Evolutionary conservation across 768 basidiomycete species (phyloP).

Genomic region (Grammothele lineata): DNA sequence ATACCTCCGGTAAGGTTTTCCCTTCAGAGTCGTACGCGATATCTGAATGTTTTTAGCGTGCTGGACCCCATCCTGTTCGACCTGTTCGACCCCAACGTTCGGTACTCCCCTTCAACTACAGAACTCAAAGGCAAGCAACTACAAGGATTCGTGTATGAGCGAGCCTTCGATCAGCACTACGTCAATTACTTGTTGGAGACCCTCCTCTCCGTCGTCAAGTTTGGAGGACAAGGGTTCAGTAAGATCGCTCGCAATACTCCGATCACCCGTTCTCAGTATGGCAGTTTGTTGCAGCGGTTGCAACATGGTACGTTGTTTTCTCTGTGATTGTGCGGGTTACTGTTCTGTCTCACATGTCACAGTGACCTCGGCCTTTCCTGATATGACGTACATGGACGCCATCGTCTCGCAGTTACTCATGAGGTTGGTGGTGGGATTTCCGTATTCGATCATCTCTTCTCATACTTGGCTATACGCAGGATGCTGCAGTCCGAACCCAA

Average conservation of each 20-base stretch:
- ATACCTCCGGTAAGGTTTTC: conserved; percentile 66
- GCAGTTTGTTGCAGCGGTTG: conserved; percentile 57
- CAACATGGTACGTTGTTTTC: conserved; percentile 45
- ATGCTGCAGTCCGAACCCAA: conserved; percentile 78
- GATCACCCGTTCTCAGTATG: conserved; percentile 62
- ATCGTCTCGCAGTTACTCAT: conserved; percentile 64
- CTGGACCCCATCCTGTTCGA: conserved; percentile 84
- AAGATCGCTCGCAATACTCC: conserved; percentile 64
- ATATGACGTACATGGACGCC: conserved; percentile 72
- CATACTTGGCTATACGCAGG: conserved; percentile 32
- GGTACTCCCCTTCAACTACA: conserved; percentile 41
- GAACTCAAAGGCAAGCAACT: conserved; percentile 65
- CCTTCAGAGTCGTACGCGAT: neutral
- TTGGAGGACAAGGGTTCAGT: conserved; percentile 86
- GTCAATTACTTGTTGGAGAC: conserved; percentile 72
- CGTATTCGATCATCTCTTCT: neutral
- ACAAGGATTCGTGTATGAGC: conserved; percentile 63
- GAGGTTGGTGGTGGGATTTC: conserved; percentile 43
- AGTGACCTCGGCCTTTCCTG: conserved; percentile 24
- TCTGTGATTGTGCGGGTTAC: neutral
- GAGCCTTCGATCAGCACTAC: conserved; percentile 73
- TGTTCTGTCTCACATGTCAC: conserved; percentile 1
- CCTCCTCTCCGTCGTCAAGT: conserved; percentile 71
- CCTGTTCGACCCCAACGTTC: conserved; percentile 66
- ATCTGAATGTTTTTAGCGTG: conserved; percentile 44